Evolutionary conservation across 2,329 filamentous ascomycete species (phyloP).

Genomic region (Mycocentrospora acerina): DNA sequence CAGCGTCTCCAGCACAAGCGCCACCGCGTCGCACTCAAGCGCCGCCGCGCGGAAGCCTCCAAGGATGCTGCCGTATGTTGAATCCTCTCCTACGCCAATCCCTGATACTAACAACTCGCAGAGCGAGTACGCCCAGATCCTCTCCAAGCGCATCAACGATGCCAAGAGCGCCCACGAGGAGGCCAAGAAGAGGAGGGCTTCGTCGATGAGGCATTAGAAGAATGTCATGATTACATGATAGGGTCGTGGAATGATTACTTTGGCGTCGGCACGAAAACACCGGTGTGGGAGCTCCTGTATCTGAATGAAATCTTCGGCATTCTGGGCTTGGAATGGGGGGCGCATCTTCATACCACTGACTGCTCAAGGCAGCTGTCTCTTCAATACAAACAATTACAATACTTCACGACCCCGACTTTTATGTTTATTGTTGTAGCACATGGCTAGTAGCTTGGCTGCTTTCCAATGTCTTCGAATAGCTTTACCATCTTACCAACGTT

Average conservation of each 20-base stretch:
- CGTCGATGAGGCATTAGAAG: slow-evolving; percentile 59
- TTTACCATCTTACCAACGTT: too few species aligned
- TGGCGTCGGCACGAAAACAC: slow-evolving; percentile 41
- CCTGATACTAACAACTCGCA: slow-evolving; percentile 44
- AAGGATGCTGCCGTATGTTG: slow-evolving; percentile 94
- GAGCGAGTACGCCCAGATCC: slow-evolving; percentile 95
- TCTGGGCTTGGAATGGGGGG: slow-evolving; percentile 28
- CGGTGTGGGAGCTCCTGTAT: slow-evolving; percentile 34
- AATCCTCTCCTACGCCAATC: neutral
- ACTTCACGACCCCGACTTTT: slow-evolving; percentile 24
- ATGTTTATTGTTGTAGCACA: slow-evolving; percentile 7
- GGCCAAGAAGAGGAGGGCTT: slow-evolving; percentile 93
- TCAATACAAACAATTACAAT: slow-evolving; percentile 41
- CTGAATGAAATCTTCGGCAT: slow-evolving; percentile 37
- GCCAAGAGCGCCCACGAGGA: slow-evolving; percentile 93
- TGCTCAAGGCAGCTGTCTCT: slow-evolving; percentile 38
- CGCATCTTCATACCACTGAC: slow-evolving; percentile 38
- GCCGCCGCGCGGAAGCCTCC: slow-evolving; percentile 92
- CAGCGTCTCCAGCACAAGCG: slow-evolving; percentile 99
- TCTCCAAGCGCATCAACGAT: slow-evolving; percentile 96
- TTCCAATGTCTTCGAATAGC: too few species aligned
- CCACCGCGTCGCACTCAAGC: slow-evolving; percentile 96
- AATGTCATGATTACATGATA: slow-evolving; percentile 33
- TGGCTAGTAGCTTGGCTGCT: neutral
- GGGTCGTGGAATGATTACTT: slow-evolving; percentile 38